A percentile compares a stretch with the other conserved stretches of the same genome.
phyloP scores from a whole-genome alignment of 768 basidiomycete species.

The Podaxis rugospora region DNA sequence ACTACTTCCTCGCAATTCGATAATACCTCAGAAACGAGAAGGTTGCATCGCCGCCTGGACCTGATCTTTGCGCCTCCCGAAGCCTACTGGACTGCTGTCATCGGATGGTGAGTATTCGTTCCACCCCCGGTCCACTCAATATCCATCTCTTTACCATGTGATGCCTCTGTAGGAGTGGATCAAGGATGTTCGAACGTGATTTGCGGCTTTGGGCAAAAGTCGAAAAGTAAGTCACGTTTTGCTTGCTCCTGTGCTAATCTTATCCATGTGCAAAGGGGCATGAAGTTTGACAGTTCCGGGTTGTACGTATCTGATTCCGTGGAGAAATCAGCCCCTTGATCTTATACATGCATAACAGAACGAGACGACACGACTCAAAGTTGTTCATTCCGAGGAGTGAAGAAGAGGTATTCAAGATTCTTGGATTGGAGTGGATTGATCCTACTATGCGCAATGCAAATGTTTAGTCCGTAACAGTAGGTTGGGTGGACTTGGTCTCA shows the following conservation, averaged over 20 bases:
- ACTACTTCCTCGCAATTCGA: neutral
- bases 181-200: conserved; percentile 87
- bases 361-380: conserved; percentile 60
- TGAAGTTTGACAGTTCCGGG: conserved; percentile 82
- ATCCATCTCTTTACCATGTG: neutral
- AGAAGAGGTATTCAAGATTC: conserved; percentile 64
- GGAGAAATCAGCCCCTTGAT: neutral
- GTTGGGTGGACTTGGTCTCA: neutral
- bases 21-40: conserved; percentile 16
- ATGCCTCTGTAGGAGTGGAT: conserved; percentile 63
- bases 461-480: conserved; percentile 26
- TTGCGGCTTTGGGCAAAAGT: conserved; percentile 70
- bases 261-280: conserved; percentile 38
- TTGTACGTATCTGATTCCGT: conserved; percentile 41
- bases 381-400: conserved; percentile 59
- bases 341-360: conserved; percentile 31
- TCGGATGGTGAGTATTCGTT: conserved; percentile 64
- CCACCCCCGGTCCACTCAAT: neutral
- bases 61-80: conserved; percentile 75
- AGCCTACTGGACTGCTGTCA: conserved; percentile 83
- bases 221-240: conserved; percentile 37
- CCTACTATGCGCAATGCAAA: conserved; percentile 74
- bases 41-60: conserved; percentile 69
- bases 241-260: neutral
- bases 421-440: conserved; percentile 68